Evolutionary conservation across 768 basidiomycete species (phyloP).

Genomic region (Pleurotus tuoliensis): DNA sequence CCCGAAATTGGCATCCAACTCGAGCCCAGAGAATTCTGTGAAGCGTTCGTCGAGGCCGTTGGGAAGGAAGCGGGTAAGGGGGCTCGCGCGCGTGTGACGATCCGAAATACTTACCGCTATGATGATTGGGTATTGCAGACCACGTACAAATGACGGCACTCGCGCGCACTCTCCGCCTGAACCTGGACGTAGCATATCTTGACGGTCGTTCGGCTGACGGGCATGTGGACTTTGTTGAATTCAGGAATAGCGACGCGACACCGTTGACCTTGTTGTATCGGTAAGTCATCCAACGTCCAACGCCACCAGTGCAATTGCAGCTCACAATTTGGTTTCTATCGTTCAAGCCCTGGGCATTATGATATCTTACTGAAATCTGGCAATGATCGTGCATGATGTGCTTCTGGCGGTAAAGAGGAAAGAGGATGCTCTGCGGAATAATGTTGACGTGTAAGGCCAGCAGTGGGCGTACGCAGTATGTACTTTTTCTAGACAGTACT

Average conservation of each 20-base stretch:
- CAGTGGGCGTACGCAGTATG: too few relatives aligned
- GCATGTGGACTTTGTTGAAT: conserved; percentile 63
- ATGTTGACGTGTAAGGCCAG: too few relatives aligned
- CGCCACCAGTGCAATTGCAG: too few relatives aligned
- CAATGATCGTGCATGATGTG: neutral
- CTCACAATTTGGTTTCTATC: neutral
- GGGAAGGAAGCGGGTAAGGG: conserved; percentile 72
- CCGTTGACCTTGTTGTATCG: conserved; percentile 73
- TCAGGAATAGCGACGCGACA: conserved; percentile 42
- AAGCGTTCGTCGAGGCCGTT: conserved; percentile 69
- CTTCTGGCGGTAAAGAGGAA: too few relatives aligned
- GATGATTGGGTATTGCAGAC: conserved; percentile 38
- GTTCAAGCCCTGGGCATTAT: conserved; percentile 78
- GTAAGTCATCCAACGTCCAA: conserved; percentile 29
- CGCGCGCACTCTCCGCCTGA: conserved; percentile 59
- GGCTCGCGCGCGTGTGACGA: neutral
- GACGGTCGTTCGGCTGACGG: conserved; percentile 55
- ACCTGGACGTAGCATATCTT: conserved; percentile 76
- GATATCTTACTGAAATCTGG: conserved; percentile 51
- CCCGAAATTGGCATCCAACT: conserved; percentile 66
- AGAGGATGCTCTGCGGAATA: too few relatives aligned
- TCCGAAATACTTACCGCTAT: conserved; percentile 14
- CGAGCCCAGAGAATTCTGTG: conserved; percentile 65
- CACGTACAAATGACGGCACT: conserved; percentile 82
- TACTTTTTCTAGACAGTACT: too few relatives aligned